These are phyloP conservation scores for Stromatinia cepivora DNA, from an alignment of 2,329 filamentous ascomycete species.

Conservation along the genomic window DNA sequence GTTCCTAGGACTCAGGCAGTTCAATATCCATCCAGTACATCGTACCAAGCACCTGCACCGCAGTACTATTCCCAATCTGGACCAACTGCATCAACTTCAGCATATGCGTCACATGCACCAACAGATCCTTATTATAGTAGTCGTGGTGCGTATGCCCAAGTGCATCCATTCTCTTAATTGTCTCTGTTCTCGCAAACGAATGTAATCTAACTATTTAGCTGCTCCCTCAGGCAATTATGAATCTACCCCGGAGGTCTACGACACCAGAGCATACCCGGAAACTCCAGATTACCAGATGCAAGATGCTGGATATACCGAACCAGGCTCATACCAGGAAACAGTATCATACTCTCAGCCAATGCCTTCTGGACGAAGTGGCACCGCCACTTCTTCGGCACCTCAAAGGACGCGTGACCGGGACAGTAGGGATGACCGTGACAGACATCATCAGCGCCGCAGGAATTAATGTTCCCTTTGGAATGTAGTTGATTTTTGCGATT, in stretches of 20 bases:
- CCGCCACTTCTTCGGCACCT: conserved; percentile 33
- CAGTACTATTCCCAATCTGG: conserved; percentile 40
- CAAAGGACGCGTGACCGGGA: conserved; percentile 33
- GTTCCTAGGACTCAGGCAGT: conserved; percentile 28
- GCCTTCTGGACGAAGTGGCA: conserved; percentile 31
- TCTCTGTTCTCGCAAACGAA: conserved; percentile 28
- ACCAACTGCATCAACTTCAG: conserved; percentile 41
- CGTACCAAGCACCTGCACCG: conserved; percentile 29
- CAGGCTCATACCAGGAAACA: conserved; percentile 31
- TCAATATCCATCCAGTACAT: conserved; percentile 24
- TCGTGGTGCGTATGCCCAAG: conserved; percentile 57
- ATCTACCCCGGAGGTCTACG: conserved; percentile 31
- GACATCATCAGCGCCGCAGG: conserved; percentile 32
- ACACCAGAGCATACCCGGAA: conserved; percentile 32
- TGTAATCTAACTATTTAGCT: conserved; percentile 41
- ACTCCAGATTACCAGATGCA: conserved; percentile 24
- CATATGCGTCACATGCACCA: conserved; percentile 45
- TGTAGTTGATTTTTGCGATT: conserved; percentile 30
- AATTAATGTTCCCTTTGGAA: conserved; percentile 30
- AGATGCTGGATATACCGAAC: conserved; percentile 24
- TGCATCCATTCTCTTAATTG: conserved; percentile 28
- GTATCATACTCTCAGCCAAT: conserved; percentile 33
- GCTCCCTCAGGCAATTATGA: conserved; percentile 33
- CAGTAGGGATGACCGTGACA: conserved; percentile 36
- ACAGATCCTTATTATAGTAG: conserved; percentile 54